Conservation (phyloP, 768 basidiomycete species). For the Lactarius hengduanensis region DNA sequence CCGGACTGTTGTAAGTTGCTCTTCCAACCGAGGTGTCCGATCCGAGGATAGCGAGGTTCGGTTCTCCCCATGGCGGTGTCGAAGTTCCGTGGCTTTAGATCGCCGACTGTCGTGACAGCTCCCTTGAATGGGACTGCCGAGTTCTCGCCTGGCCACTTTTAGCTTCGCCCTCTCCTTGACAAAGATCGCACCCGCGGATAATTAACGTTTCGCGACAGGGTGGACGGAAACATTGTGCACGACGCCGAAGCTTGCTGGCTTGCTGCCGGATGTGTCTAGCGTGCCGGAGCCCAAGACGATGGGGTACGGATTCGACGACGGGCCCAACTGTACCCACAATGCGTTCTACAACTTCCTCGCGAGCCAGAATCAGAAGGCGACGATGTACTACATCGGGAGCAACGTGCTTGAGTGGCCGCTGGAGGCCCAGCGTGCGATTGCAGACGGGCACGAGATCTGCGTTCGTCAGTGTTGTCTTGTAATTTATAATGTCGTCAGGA, state of each 20-base stretch:
- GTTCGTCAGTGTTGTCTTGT: conserved; percentile 45
- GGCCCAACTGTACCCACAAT: conserved; percentile 65
- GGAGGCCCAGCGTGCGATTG: conserved; percentile 51
- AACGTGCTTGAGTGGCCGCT: conserved; percentile 56
- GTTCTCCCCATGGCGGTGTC: background rate
- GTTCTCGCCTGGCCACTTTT: background rate
- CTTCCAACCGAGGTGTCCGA: background rate
- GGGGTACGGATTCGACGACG: conserved; percentile 64
- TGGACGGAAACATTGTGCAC: conserved; percentile 47
- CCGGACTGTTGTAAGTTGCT: conserved; percentile 26
- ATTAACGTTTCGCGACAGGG: conserved; percentile 31
- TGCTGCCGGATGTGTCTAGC: conserved; percentile 45
- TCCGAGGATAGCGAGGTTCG: background rate
- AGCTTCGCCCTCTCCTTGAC: background rate
- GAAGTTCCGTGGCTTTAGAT: background rate
- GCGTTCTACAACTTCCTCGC: conserved; percentile 56
- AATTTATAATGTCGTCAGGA: background rate
- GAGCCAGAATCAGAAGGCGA: conserved; percentile 57
- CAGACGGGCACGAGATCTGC: conserved; percentile 56
- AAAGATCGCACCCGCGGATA: background rate
- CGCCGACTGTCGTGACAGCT: background rate
- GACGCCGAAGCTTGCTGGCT: conserved; percentile 45
- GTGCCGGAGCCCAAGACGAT: conserved; percentile 58
- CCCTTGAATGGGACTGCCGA: background rate
- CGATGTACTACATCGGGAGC: conserved; percentile 63